These are phyloP conservation scores for Bathelium albidoporum DNA, from an alignment of 495 filamentous ascomycete species.

Conservation along the genomic window DNA sequence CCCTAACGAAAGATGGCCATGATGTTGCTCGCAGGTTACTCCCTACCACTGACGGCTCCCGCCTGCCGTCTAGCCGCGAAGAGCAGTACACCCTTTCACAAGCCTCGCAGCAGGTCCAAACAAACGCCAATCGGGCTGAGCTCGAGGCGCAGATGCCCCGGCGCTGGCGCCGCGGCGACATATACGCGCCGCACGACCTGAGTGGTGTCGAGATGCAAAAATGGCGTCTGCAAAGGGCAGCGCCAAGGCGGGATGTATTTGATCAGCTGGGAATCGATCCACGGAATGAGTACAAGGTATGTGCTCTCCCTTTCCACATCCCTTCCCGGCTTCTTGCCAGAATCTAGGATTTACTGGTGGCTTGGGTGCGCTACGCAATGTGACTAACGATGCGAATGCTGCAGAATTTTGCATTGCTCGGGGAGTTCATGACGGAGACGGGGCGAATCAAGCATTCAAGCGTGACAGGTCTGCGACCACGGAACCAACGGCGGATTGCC, in stretches of 20 bases:
- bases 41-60: too few species aligned
- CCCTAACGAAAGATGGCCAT: too few species aligned
- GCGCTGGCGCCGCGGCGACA: slow-evolving; percentile 62
- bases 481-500: slow-evolving; percentile 85
- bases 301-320: slow-evolving; percentile 17
- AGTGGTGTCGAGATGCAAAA: slow-evolving; percentile 54
- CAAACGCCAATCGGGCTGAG: slow-evolving; percentile 9
- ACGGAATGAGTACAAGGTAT: slow-evolving; percentile 71
- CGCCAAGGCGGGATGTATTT: slow-evolving; percentile 55
- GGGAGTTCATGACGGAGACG: slow-evolving; percentile 73
- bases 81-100: too few species aligned
- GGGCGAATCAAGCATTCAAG: slow-evolving; percentile 69
- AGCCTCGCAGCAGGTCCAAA: too few species aligned
- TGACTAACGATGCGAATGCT: neutral
- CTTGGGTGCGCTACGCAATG: too few species aligned
- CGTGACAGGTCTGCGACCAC: slow-evolving; percentile 69
- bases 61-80: too few species aligned
- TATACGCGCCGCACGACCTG: slow-evolving; percentile 87
- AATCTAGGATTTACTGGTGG: too few species aligned
- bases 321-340: neutral
- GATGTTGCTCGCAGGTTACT: too few species aligned
- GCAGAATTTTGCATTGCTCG: slow-evolving; percentile 88
- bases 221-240: slow-evolving; percentile 38
- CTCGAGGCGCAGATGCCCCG: slow-evolving; percentile 27
- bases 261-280: slow-evolving; percentile 76